These are phyloP conservation scores for Actinomortierella wolfii DNA, from an alignment of 371 early-diverging fungal genomes.

Conservation along the genomic window DNA sequence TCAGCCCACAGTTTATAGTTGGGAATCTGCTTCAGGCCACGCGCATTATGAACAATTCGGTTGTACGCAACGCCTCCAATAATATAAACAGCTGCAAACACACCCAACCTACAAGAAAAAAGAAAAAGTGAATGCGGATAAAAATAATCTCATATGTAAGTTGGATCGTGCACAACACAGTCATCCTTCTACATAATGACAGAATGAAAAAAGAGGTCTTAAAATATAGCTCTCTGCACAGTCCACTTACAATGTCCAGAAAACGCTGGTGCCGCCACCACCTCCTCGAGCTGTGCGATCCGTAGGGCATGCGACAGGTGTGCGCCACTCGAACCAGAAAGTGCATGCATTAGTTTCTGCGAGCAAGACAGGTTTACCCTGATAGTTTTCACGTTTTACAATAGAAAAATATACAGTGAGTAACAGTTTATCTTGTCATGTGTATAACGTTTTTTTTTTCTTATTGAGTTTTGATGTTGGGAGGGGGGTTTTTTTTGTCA, in stretches of 20 bases:
- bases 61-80: conserved; percentile 65
- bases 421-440: not conserved
- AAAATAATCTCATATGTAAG: not conserved
- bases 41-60: conserved; percentile 60
- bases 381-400: not conserved
- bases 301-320: conserved; percentile 41
- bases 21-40: conserved; percentile 63
- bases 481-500: too few relatives aligned
- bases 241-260: conserved; percentile 64
- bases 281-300: conserved; percentile 45
- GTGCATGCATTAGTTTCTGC: conserved; percentile 31
- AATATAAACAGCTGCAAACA: conserved; percentile 55
- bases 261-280: conserved; percentile 48
- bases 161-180: not conserved
- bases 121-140: not conserved
- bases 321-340: conserved; percentile 47
- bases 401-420: not conserved
- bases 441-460: not conserved
- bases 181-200: not conserved
- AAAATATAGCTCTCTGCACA: too few relatives aligned
- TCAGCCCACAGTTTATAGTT: conserved; percentile 45
- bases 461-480: not conserved
- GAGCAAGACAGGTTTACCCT: conserved; percentile 40
- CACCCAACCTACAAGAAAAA: conserved; percentile 44
- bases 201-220: too few relatives aligned